A percentile compares a stretch with the other conserved stretches of the same genome.
These are phyloP conservation scores for Strigomonas galati DNA, from an alignment of 208 protist genomes.

Conservation along the genomic window DNA sequence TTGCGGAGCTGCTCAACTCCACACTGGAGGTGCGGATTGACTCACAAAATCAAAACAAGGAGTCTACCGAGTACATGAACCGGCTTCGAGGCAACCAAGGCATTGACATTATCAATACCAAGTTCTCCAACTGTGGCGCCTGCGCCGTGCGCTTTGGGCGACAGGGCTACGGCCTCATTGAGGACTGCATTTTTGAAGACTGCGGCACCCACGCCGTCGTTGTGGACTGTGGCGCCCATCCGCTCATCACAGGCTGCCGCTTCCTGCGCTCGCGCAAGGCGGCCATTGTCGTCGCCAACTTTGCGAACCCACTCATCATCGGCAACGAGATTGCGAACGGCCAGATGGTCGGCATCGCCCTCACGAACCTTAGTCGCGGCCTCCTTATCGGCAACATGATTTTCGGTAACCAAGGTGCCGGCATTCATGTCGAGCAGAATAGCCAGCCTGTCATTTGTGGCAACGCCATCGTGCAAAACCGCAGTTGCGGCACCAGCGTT, in stretches of 20 bases:
- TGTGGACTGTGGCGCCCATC: slow-evolving; percentile 66
- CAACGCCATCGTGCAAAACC: slow-evolving; percentile 63
- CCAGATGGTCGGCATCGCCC: slow-evolving; percentile 49
- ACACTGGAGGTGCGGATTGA: slow-evolving; percentile 27
- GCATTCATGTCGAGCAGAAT: slow-evolving; percentile 39
- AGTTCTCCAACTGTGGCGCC: slow-evolving; percentile 67
- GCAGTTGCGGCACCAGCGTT: slow-evolving; percentile 37
- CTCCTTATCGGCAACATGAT: slow-evolving; percentile 80
- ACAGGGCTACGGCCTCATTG: slow-evolving; percentile 70
- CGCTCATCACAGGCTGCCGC: slow-evolving; percentile 77
- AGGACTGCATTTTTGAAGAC: slow-evolving; percentile 75
- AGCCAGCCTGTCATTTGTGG: slow-evolving; percentile 55
- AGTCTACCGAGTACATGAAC: slow-evolving; percentile 31
- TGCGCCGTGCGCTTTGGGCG: slow-evolving; percentile 78
- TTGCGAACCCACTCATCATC: slow-evolving; percentile 80
- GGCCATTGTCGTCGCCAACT: slow-evolving; percentile 65
- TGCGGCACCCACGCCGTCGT: slow-evolving; percentile 72
- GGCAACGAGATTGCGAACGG: slow-evolving; percentile 75
- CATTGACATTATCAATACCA: slow-evolving; percentile 68
- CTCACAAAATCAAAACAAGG: slow-evolving; percentile 5
- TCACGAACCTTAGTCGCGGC: slow-evolving; percentile 52
- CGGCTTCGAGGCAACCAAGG: slow-evolving; percentile 58
- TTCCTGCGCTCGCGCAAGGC: slow-evolving; percentile 60
- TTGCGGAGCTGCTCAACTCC: slow-evolving; percentile 30
- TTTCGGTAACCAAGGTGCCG: slow-evolving; percentile 40